Base-by-base conservation (phyloP, 2,329 filamentous ascomycete species). In the Colletotrichum noveboracense region DNA sequence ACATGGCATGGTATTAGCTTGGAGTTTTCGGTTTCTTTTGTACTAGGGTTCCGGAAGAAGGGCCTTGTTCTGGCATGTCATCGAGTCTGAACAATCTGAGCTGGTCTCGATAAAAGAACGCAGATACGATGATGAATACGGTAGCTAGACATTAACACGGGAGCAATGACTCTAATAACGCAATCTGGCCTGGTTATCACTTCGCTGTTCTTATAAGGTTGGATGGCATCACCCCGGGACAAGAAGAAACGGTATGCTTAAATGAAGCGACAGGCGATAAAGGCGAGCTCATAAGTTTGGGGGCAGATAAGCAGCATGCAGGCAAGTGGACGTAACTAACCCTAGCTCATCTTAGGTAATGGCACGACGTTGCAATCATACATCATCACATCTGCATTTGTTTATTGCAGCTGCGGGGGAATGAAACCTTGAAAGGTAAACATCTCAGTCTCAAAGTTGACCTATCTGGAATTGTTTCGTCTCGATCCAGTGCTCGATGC, bases 101-200 rank as follows among this genome's bases (percentile, higher is more conserved):
- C 43, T 48, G 43, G 43, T 48, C 43, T 48, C 43, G 10, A 7
- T 48, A 10, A 48, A 48, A 48, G 6, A n/a, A 3, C 2, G 3
- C 18, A 48, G 43, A 12, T 4, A 12, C 0, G 18, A 48, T 7
- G 18, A 48, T 6, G 18, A 48, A 21, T 0, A 21, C 18, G 2
- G 3, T 48, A 48, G 43, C 18, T n/a, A 48, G 43, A 48, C 6
- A 21, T 7, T 1, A 12, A 21, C 7, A n/a, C 9, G 43, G 8
- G 0, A 21, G 18, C 18, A 4, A 13, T 12, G 43, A 48, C 2
- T n/a, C 10, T 6, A 48, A 2, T 5, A n/a, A 21, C 6, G 18
- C 2, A 21, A 21, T 1, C 0, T 48, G 18, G 9, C 43, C 43
- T 21, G 43, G 6, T 21, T 0, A n/a, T 48, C 0, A 48, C 0